phyloP scores from a whole-genome alignment of 306 rosid species.

The Cucurbita moschata region DNA sequence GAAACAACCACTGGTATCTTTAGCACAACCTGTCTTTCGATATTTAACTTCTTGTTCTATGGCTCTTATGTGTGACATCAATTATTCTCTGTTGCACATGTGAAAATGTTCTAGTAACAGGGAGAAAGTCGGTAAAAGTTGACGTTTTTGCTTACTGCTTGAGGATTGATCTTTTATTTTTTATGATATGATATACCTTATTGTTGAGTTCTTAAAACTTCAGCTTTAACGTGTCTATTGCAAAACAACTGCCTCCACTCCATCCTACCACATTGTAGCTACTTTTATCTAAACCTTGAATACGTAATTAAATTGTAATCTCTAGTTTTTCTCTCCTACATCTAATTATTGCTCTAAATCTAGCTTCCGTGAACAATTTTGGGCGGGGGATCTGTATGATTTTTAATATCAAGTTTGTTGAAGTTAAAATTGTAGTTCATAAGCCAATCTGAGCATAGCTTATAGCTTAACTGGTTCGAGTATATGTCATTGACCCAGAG shows the following conservation, averaged over 20 bases:
- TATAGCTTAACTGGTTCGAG: background rate
- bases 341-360: background rate
- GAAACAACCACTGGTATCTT: conserved; percentile 1
- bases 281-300: background rate
- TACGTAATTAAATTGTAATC: background rate
- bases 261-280: background rate
- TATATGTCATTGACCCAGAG: background rate
- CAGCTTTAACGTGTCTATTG: background rate
- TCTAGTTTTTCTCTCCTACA: background rate
- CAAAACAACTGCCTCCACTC: background rate
- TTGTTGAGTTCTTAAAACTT: background rate
- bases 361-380: background rate
- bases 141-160: background rate
- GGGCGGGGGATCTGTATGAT: background rate
- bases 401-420: background rate
- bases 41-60: background rate
- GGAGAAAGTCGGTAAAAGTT: background rate
- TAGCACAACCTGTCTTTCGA: background rate
- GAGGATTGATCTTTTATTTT: background rate
- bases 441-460: background rate
- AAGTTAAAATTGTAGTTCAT: background rate
- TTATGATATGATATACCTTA: background rate
- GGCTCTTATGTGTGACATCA: background rate
- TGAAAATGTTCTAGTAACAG: background rate
- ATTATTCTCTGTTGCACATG: background rate